Base-by-base conservation (phyloP, 1,284 basidiomycete species). In the Ustilago sp. region DNA sequence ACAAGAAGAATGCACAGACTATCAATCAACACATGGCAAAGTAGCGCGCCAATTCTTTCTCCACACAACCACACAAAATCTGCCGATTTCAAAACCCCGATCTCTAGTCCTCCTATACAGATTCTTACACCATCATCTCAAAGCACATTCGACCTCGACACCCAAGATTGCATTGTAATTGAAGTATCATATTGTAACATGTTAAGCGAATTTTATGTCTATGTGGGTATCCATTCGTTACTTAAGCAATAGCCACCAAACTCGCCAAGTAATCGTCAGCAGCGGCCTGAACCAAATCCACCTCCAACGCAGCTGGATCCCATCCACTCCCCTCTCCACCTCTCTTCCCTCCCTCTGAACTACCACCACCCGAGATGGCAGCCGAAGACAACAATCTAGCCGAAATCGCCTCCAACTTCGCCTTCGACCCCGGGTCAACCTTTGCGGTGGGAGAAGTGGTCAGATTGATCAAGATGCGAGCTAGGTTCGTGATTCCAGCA, bases 401-500 rank as follows among this genome's bases (percentile, higher is more conserved):
- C 3, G 53, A 47, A 31, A 74, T 59, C n/a, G 34, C 55, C 9
- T 64, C 63, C 55, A 68, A 34, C 28, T 45, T 65, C 9, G 50
- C 58, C 43, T 52, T 64, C 8, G 51, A 38, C 9, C 9, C 47
- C 28, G 13, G 23, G 34, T 34, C 23, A 11, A 23, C 41, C 1
- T 32, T n/a, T 8, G 51, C 31, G 15, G 23, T n/a, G 11, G 60
- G 54, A 19, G 54, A 36, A 4, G 59, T 66, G 7, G 57, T 47
- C 7, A 68, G 45, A 31, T 75, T 72, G 28, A 74, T 58, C 19
- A 74, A 35, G 9, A 77, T 69, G 8, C 75, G 48, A 23, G 73
- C 55, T 0, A 71, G 60, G 12, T 70, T 79, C 3, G 92, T 89
- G 68, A 94, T 83, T 15, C 88, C 89, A 2, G 89, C 88, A 45